Percentiles rank a stretch among this genome's conserved stretches.
These are phyloP conservation scores for Celoporthe dispersa DNA, from an alignment of 2,329 filamentous ascomycete species.

Conservation along the genomic window DNA sequence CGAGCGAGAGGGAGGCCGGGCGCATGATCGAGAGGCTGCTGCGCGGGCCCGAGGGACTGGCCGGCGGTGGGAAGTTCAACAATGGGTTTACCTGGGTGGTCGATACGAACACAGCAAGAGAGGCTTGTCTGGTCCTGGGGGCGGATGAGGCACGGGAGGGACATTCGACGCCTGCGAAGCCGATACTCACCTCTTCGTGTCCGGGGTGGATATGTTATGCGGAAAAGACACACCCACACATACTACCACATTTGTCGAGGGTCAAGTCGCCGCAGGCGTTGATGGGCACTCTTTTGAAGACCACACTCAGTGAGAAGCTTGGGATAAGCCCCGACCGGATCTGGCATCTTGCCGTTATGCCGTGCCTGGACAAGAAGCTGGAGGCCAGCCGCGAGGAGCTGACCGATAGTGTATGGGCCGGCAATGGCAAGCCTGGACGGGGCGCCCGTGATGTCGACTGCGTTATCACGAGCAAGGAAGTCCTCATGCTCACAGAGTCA, in stretches of 20 bases:
- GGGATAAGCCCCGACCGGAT: constrained; percentile 77
- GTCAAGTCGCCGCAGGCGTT: constrained; percentile 95
- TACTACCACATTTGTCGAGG: constrained; percentile 86
- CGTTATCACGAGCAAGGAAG: constrained; percentile 94
- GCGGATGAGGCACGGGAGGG: constrained; percentile 69
- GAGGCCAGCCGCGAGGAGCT: constrained; percentile 94
- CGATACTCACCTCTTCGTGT: constrained; percentile 86
- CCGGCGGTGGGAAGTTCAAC: constrained; percentile 69
- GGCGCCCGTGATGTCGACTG: constrained; percentile 91
- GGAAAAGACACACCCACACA: constrained; percentile 94
- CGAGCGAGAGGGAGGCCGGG: constrained; percentile 74
- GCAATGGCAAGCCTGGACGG: constrained; percentile 50
- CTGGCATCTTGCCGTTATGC: constrained; percentile 97
- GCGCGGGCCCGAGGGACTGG: constrained; percentile 69
- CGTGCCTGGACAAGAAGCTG: constrained; percentile 98
- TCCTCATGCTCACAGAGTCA: constrained; percentile 85
- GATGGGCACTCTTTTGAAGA: constrained; percentile 88
- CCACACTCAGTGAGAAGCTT: constrained; percentile 73
- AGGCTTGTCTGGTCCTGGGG: constrained; percentile 80
- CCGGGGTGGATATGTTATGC: constrained; percentile 99
- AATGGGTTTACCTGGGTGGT: constrained; percentile 88
- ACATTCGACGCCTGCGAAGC: constrained; percentile 45
- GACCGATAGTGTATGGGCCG: constrained; percentile 76
- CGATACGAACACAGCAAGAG: constrained; percentile 83
- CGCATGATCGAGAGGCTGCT: constrained; percentile 84